These are phyloP conservation scores for Insectozyma bohioensis DNA, from an alignment of 1,139 yeast genomes.

Conservation along the genomic window DNA sequence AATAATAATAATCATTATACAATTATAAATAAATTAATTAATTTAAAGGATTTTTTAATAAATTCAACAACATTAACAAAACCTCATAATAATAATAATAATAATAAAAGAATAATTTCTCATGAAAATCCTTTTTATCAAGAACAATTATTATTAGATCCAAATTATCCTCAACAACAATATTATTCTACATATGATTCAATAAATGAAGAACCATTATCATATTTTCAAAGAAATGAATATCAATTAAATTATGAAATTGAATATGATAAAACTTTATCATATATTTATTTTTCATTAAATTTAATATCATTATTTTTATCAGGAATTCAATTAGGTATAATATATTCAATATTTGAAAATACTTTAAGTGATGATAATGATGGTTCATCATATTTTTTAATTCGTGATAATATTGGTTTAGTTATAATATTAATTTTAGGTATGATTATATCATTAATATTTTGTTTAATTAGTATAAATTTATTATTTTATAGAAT, in stretches of 20 bases:
- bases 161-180: slow-evolving; percentile 1
- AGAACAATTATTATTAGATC: too few species aligned
- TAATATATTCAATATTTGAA: slow-evolving; percentile 35
- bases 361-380: slow-evolving; percentile 19
- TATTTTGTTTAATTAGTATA: slow-evolving; percentile 34
- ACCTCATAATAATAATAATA: slow-evolving; percentile 3
- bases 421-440: slow-evolving; percentile 31
- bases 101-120: too few species aligned
- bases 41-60: slow-evolving; percentile 13
- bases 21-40: slow-evolving; percentile 12
- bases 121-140: slow-evolving; percentile 8
- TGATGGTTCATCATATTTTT: slow-evolving; percentile 22
- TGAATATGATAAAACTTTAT: slow-evolving; percentile 38
- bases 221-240: slow-evolving; percentile 19
- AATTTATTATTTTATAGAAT: slow-evolving; percentile 32
- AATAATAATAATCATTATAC: slow-evolving; percentile 6
- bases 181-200: slow-evolving; percentile 26
- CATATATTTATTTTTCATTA: slow-evolving; percentile 39
- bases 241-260: slow-evolving; percentile 25
- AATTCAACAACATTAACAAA: neutral
- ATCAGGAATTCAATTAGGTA: slow-evolving; percentile 45
- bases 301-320: slow-evolving; percentile 37
- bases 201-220: slow-evolving; percentile 32
- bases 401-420: slow-evolving; percentile 32
- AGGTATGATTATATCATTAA: slow-evolving; percentile 35